Evolutionary conservation across 352 stramenopile genomes (phyloP), one percentile per base, ranked within the genome.

Genomic region (Phytophthora niederhauseri): DNA sequence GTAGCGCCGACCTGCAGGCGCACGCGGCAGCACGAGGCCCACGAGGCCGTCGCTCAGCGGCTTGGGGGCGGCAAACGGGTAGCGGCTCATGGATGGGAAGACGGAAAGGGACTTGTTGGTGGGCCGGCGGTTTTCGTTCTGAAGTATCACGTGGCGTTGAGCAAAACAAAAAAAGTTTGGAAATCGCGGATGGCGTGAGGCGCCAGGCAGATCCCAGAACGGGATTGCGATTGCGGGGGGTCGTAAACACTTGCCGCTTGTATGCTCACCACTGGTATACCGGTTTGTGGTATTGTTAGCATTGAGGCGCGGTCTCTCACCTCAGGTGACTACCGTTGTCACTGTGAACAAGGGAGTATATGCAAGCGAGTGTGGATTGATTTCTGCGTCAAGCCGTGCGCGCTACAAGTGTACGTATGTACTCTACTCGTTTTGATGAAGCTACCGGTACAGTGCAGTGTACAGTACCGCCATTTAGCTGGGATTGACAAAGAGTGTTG

Each of bases 101-200:
- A 43, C 15, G 34, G 34, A 0, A 43, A 43, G 34, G 5, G 50
- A 36, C 46, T 68, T 64, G 60, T 43, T n/a, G 14, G 6, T n/a
- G 11, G 38, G 60, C 22, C 2, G 15, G 66, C 3, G 24, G 36
- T 58, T 65, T 73, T 17, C 6, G 20, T 57, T 58, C 9, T 73
- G 49, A 54, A 55, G 45, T 64, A 70, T 70, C 63, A 64, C 46
- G 63, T 64, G 63, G 63, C 48, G 48, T 68, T 73, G 66, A 68
- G 53, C 57, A 19, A 61, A 51, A n/a, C n/a, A n/a, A n/a, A n/a
- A n/a, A n/a, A 24, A 38, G 14, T 2, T 5, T 7, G 4, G 24
- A 22, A 57, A 60, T 64, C 41, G 26, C 30, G 41, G 56, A 70
- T 61, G 36, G 54, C 54, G 53, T 59, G 62, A 57, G 30, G 55